A percentile compares a stretch with the other conserved stretches of the same genome.
Conservation (phyloP, 1,284 basidiomycete species). For the Phlebopus sp. region DNA sequence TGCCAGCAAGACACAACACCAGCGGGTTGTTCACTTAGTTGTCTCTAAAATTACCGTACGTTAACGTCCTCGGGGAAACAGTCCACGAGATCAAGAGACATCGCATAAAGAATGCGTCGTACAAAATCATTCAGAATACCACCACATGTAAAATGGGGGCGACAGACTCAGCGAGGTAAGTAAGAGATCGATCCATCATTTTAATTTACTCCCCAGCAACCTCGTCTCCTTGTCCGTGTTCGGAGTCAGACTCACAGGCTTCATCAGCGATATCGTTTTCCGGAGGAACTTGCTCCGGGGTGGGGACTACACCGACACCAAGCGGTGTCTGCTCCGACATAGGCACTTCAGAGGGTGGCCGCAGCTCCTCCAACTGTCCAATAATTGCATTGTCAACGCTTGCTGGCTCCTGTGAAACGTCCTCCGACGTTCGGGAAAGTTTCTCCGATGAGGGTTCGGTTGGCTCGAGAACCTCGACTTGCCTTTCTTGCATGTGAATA, state of each 20-base stretch:
- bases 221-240: conserved; percentile 5
- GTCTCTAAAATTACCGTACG: no score
- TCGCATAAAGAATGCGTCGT: no score
- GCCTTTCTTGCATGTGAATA: no score
- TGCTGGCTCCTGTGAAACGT: neutral
- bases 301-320: conserved; percentile 30
- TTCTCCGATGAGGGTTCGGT: neutral
- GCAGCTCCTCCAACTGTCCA: neutral
- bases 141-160: no score
- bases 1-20: no score
- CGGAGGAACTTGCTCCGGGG: conserved; percentile 31
- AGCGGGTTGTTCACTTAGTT: no score
- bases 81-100: no score
- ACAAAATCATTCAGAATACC: no score
- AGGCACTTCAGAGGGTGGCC: neutral
- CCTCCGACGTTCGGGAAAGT: neutral
- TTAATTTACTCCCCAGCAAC: neutral
- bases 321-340: conserved; percentile 13
- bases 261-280: conserved; percentile 37
- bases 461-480: neutral
- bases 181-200: no score
- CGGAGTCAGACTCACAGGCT: conserved; percentile 15
- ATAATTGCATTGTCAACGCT: neutral
- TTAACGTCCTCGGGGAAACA: no score
- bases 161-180: no score